A percentile compares a stretch with the other conserved stretches of the same genome.
These are phyloP conservation scores for Postia placenta DNA, from an alignment of 768 basidiomycete species.

Conservation along the genomic window DNA sequence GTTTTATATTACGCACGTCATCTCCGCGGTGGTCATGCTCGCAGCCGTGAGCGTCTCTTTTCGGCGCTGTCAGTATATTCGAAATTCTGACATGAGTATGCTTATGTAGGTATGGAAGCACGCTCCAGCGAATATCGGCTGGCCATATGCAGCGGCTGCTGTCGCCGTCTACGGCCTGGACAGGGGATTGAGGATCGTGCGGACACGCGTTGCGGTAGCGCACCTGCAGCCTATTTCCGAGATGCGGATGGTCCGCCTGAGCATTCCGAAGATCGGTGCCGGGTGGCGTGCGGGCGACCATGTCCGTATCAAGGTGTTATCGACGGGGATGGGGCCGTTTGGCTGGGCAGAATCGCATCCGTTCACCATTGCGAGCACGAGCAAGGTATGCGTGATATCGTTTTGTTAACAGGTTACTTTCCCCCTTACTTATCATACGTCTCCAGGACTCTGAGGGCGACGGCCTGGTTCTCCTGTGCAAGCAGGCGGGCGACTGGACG, in stretches of 20 bases:
- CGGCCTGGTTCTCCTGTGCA: conserved; percentile 45
- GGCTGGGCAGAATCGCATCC: conserved; percentile 37
- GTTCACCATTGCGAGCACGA: conserved; percentile 12
- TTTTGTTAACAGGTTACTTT: too few species aligned
- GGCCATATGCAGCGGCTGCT: conserved; percentile 37
- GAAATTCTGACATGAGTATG: neutral
- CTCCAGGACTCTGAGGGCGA: conserved; percentile 30
- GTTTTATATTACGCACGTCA: conserved; percentile 32
- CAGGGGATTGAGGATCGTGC: conserved; percentile 37
- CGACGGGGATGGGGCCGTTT: conserved; percentile 30
- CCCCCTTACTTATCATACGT: neutral
- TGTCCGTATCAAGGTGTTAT: conserved; percentile 43
- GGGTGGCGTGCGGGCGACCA: conserved; percentile 62
- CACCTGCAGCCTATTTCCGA: conserved; percentile 39
- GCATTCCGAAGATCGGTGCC: conserved; percentile 35
- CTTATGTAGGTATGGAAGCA: conserved; percentile 9
- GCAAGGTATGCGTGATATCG: conserved; percentile 7
- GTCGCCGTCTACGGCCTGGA: conserved; percentile 39
- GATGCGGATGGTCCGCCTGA: conserved; percentile 40
- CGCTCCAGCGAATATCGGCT: conserved; percentile 20
- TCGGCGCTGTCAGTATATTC: neutral
- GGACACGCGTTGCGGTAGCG: conserved; percentile 40
- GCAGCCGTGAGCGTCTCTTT: conserved; percentile 15
- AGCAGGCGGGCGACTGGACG: conserved; percentile 48
- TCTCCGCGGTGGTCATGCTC: conserved; percentile 28